phyloP scores from a whole-genome alignment of 345 rosid species.

The Moringa oleifera region DNA sequence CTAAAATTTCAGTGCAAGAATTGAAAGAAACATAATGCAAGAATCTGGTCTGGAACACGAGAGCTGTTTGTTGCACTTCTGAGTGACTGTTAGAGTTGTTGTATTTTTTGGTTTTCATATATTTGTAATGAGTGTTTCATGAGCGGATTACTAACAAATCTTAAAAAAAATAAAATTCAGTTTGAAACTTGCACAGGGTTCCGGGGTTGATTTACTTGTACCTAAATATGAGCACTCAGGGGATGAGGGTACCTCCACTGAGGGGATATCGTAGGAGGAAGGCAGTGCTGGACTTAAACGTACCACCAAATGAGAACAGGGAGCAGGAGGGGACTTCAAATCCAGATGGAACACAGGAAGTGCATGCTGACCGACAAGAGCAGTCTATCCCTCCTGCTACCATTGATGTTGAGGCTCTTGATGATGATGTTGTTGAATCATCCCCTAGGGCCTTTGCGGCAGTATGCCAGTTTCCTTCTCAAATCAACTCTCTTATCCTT shows the following conservation, averaged over 20 bases:
- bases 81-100: background rate
- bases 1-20: too few relatives aligned
- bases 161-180: background rate
- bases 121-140: too few relatives aligned
- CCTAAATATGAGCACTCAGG: slow-evolving; percentile 40
- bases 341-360: slow-evolving; percentile 21
- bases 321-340: slow-evolving; percentile 53
- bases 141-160: background rate
- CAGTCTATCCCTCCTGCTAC: slow-evolving; percentile 25
- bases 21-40: background rate
- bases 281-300: slow-evolving; percentile 40
- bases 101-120: background rate
- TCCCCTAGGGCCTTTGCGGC: slow-evolving; percentile 74
- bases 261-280: slow-evolving; percentile 56
- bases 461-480: slow-evolving; percentile 29
- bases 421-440: slow-evolving; percentile 74
- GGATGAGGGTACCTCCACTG: slow-evolving; percentile 28
- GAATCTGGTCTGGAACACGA: background rate
- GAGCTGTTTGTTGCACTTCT: background rate
- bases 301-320: slow-evolving; percentile 46
- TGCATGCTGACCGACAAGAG: slow-evolving; percentile 25
- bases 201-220: background rate
- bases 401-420: slow-evolving; percentile 71
- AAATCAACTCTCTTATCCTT: slow-evolving; percentile 2
- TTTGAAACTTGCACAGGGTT: background rate